Evolutionary conservation across 2,329 filamentous ascomycete genomes (phyloP).

Genomic region (Trichoderma oligosporum): DNA sequence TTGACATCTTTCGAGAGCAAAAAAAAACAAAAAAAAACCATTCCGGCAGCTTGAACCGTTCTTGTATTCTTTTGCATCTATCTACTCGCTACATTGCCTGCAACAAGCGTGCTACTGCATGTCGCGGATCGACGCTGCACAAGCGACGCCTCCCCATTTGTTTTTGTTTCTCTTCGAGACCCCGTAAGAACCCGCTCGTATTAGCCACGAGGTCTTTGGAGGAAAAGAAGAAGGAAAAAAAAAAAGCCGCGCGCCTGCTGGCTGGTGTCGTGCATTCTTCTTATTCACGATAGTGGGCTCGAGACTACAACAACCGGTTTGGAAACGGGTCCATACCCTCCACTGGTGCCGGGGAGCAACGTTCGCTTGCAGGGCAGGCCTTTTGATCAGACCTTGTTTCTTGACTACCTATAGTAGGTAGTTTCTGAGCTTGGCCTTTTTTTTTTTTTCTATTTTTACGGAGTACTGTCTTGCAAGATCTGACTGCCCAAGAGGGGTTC

Average conservation of each 20-base stretch:
- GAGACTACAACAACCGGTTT: conserved; percentile 1
- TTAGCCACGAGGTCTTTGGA: conserved; percentile 3
- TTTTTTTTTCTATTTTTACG: neutral
- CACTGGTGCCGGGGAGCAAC: conserved; percentile 9
- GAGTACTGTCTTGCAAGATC: conserved; percentile 5
- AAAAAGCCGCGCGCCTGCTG: conserved; percentile 16
- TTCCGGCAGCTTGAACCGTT: conserved; percentile 4
- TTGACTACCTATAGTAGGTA: too few relatives aligned
- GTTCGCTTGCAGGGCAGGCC: neutral
- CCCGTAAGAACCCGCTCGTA: conserved; percentile 11
- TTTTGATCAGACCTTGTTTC: neutral
- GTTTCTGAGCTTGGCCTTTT: conserved; percentile 4
- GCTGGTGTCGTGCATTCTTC: conserved; percentile 9
- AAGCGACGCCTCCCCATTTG: conserved; percentile 20
- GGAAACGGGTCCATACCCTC: conserved; percentile 2
- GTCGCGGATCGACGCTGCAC: conserved; percentile 25
- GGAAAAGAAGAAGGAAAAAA: conserved; percentile 18
- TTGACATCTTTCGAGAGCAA: neutral
- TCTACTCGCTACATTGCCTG: conserved; percentile 19
- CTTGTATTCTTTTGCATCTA: conserved; percentile 4
- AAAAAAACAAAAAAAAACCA: neutral
- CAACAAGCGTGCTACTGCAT: conserved; percentile 20
- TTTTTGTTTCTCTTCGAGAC: conserved; percentile 16
- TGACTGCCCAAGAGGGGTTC: conserved; percentile 10
- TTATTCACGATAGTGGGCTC: conserved; percentile 11